Percentiles rank a stretch among this genome's conserved stretches.
phyloP scores from a whole-genome alignment of 495 filamentous ascomycete genomes.

The Terfezia boudieri region DNA sequence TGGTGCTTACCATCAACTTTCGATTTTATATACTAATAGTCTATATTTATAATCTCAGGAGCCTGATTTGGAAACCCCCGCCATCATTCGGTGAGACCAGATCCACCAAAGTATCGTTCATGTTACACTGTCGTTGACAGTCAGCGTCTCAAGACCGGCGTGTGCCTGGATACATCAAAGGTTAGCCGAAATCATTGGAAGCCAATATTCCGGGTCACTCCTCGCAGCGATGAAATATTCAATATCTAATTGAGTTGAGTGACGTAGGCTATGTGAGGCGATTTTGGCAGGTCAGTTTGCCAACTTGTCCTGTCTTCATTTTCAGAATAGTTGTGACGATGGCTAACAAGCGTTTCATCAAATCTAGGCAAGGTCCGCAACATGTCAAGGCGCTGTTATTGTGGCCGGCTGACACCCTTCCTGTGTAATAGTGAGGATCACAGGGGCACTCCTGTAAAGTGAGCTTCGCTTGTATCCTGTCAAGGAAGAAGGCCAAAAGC shows the following conservation, averaged over 20 bases:
- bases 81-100: constrained; percentile 62
- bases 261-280: constrained; percentile 64
- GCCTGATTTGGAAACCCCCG: constrained; percentile 95
- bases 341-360: constrained; percentile 20
- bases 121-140: constrained; percentile 1
- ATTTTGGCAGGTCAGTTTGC: constrained; percentile 72
- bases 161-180: constrained; percentile 65
- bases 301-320: no score
- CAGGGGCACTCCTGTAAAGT: constrained; percentile 60
- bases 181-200: background rate
- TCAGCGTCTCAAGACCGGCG: constrained; percentile 37
- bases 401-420: constrained; percentile 7
- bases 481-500: background rate
- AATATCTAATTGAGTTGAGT: no score
- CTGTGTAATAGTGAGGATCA: constrained; percentile 53
- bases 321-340: constrained; percentile 2
- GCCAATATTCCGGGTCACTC: no score
- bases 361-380: constrained; percentile 1
- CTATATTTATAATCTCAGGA: constrained; percentile 14
- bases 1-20: no score
- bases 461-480: constrained; percentile 2
- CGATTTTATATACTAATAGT: background rate
- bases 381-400: background rate
- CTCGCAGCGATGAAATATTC: no score
- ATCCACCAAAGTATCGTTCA: background rate